Evolutionary conservation across 2,329 filamentous ascomycete genomes (phyloP).

Genomic region (Colletotrichum melonis): DNA sequence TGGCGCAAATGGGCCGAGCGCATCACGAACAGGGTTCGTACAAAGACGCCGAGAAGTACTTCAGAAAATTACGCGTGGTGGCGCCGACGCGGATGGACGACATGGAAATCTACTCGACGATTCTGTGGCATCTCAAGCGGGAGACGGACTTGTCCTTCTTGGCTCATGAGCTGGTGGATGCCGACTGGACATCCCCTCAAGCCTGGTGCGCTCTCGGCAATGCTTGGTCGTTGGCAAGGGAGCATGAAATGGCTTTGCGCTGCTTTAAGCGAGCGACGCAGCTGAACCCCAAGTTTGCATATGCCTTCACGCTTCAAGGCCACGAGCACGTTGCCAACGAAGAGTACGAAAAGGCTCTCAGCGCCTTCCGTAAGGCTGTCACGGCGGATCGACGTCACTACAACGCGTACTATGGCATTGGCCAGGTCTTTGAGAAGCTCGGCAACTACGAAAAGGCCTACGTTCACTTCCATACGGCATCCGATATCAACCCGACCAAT

Average conservation of each 20-base stretch:
- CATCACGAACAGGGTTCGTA: conserved; percentile 93
- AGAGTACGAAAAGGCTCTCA: conserved; percentile 94
- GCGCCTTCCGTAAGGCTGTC: conserved; percentile 87
- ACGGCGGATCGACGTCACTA: conserved; percentile 90
- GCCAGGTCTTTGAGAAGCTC: conserved; percentile 86
- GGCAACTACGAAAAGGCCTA: conserved; percentile 93
- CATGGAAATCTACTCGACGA: conserved; percentile 98
- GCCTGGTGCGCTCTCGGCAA: conserved; percentile 97
- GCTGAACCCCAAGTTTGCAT: conserved; percentile 89
- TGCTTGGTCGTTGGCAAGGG: conserved; percentile 89
- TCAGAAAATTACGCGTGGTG: conserved; percentile 80
- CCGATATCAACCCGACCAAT: conserved; percentile 92
- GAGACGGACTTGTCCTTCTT: conserved; percentile 93
- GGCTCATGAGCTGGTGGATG: conserved; percentile 88
- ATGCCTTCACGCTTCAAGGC: conserved; percentile 94
- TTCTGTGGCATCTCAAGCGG: conserved; percentile 97
- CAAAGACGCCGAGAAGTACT: conserved; percentile 86
- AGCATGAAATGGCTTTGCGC: conserved; percentile 93
- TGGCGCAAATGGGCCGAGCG: conserved; percentile 89
- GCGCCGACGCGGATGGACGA: conserved; percentile 88
- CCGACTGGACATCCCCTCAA: conserved; percentile 89
- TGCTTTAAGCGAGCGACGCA: conserved; percentile 97
- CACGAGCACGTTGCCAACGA: conserved; percentile 97
- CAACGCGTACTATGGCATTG: conserved; percentile 96
- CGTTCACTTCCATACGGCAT: conserved; percentile 89